Base-by-base conservation (phyloP, 768 basidiomycete genomes). In the Leccinum variicolor region DNA sequence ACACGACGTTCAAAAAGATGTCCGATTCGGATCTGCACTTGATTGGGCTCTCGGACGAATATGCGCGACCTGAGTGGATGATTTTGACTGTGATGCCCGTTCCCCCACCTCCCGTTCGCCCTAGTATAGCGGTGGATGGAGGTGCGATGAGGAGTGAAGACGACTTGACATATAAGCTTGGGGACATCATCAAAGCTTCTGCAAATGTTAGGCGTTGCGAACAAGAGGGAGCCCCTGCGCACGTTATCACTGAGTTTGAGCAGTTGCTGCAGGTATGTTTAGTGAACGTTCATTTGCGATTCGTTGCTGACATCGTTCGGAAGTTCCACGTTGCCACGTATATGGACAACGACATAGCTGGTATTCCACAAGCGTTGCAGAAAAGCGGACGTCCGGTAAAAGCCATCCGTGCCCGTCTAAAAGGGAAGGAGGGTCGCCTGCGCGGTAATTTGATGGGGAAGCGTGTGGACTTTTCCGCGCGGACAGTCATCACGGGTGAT, bases 291-390 rank as follows among this genome's bases (percentile, higher is more conserved):
- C 8, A 6, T 53, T 33, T 13, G 23, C 9, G 14, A 56, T 26
- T 54, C 33, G 11, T 50, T 53, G 28, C 39, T 55, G 49, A 59
- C 29, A 5, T 36, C 49, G 43, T 23, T 15, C 39, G 63, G 0
- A 41, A 97, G 93, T 99, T 95, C 71, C 97, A 99, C 69, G 94
- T 98, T 59, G 97, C 97, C 3, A 98, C 97, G 0, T 99, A 98
- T 71, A 99, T 99, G 96, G 97, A 99, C 70, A 99, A 99, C 69
- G 95, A 98, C 69, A 95, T 98, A 57, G 94, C 97, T 33, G 97
- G 97, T 47, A 92, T 98, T 34, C 97, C 97, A 1, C 96, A 98
- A 68, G 94, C 97, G 2, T 76, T 96, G 63, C 97, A 98, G 68
- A 98, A 98, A 74, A 95, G 93, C 43, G 97, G 97, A 29, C 85